Evolutionary conservation across 208 protist species (phyloP).

Genomic region (Phytomonas sp.): DNA sequence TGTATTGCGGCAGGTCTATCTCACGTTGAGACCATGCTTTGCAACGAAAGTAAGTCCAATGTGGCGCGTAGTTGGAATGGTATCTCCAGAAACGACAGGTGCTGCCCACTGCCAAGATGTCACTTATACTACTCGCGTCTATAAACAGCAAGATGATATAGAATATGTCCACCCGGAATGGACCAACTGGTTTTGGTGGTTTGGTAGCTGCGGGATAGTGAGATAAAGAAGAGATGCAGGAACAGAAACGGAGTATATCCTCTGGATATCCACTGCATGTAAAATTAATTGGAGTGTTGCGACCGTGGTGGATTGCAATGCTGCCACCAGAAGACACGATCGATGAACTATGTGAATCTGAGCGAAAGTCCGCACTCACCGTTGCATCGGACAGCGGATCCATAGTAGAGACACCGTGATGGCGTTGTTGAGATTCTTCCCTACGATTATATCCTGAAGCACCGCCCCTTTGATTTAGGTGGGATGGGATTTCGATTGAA

Average conservation of each 20-base stretch:
- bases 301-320: slow-evolving; percentile 20
- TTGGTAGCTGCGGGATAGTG: neutral
- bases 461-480: neutral
- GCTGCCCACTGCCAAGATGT: slow-evolving; percentile 52
- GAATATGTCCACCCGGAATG: slow-evolving; percentile 66
- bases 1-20: slow-evolving; percentile 46
- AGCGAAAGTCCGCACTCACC: neutral
- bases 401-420: neutral
- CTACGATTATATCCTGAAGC: neutral
- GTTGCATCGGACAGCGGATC: neutral
- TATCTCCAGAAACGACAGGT: slow-evolving; percentile 74
- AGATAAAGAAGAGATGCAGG: slow-evolving; percentile 41
- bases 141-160: slow-evolving; percentile 69
- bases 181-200: slow-evolving; percentile 19
- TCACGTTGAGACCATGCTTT: slow-evolving; percentile 40
- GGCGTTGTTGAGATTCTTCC: neutral
- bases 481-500: neutral
- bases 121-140: slow-evolving; percentile 28
- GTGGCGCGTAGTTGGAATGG: slow-evolving; percentile 67
- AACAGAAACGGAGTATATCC: slow-evolving; percentile 69
- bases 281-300: slow-evolving; percentile 36
- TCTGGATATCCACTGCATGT: slow-evolving; percentile 49
- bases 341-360: neutral
- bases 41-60: slow-evolving; percentile 74
- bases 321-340: neutral